Conservation (phyloP, 2,329 filamentous ascomycete species). For the Pseudogymnoascus sp. region DNA sequence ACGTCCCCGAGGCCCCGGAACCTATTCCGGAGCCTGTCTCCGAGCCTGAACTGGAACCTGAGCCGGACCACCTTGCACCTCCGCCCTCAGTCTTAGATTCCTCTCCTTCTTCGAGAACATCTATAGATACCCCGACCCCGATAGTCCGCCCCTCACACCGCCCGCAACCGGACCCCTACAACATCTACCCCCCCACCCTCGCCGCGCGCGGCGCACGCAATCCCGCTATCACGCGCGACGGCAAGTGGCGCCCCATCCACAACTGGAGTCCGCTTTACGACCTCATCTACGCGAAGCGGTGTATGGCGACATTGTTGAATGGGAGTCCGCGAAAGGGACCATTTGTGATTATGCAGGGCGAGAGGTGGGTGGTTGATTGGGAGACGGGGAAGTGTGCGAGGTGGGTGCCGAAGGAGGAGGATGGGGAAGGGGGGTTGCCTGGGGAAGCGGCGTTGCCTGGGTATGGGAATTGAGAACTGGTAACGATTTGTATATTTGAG, state of each 20-base stretch:
- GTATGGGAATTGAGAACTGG: background rate
- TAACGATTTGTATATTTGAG: background rate
- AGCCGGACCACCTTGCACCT: background rate
- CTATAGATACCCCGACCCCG: background rate
- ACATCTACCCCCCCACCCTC: constrained; percentile 23
- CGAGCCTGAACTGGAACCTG: background rate
- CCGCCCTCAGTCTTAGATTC: background rate
- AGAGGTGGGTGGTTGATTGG: constrained; percentile 55
- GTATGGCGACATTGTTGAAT: constrained; percentile 51
- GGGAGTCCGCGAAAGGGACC: constrained; percentile 51
- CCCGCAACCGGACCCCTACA: constrained; percentile 15
- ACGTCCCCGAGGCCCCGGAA: background rate
- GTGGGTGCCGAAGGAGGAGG: constrained; percentile 33
- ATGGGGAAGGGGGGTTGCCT: background rate
- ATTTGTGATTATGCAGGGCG: constrained; percentile 49
- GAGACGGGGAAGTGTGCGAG: constrained; percentile 47
- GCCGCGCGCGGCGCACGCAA: background rate
- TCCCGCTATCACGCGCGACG: constrained; percentile 26
- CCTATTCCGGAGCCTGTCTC: background rate
- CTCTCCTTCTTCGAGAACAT: background rate
- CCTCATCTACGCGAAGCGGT: constrained; percentile 52
- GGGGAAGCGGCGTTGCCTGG: background rate
- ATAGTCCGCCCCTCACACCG: background rate
- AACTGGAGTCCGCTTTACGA: constrained; percentile 50
- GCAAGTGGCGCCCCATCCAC: constrained; percentile 52